Evolutionary conservation across 2,329 filamentous ascomycete genomes (phyloP).

Genomic region (Fusarium coffeatum): DNA sequence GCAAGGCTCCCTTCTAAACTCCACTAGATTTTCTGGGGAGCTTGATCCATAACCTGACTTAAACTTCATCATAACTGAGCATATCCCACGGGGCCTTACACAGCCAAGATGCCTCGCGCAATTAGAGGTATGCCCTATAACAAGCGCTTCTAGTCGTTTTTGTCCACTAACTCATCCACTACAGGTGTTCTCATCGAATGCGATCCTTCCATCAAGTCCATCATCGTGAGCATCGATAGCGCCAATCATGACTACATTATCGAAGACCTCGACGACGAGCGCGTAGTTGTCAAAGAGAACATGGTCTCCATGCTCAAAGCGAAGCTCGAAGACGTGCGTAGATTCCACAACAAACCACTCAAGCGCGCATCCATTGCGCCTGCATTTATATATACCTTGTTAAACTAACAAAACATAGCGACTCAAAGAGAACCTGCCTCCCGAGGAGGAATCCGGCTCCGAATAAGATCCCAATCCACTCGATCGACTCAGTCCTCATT

Average conservation of each 20-base stretch:
- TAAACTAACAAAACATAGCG: constrained; percentile 51
- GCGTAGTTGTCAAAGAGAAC: constrained; percentile 78
- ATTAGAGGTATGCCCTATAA: constrained; percentile 60
- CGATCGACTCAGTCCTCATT: background rate
- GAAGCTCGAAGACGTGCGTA: constrained; percentile 74
- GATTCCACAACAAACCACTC: background rate
- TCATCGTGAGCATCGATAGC: constrained; percentile 81
- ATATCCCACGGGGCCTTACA: background rate
- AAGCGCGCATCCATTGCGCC: background rate
- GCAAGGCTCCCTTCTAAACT: constrained; percentile 14
- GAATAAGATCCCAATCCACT: constrained; percentile 49
- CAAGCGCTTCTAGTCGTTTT: background rate
- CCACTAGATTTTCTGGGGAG: constrained; percentile 15
- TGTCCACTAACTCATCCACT: background rate
- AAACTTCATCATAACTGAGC: constrained; percentile 6
- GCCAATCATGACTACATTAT: constrained; percentile 79
- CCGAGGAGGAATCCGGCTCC: constrained; percentile 64
- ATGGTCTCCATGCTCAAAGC: constrained; percentile 76
- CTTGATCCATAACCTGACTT: constrained; percentile 10
- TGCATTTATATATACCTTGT: constrained; percentile 2
- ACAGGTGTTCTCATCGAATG: constrained; percentile 80
- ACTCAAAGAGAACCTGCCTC: constrained; percentile 64
- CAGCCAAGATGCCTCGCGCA: constrained; percentile 64
- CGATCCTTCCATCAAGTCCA: constrained; percentile 88
- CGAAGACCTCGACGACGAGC: constrained; percentile 82